Evolutionary conservation across 2,329 filamentous ascomycete species (phyloP), one percentile per base, ranked within the genome.

Genomic region (Colletotrichum sp.): DNA sequence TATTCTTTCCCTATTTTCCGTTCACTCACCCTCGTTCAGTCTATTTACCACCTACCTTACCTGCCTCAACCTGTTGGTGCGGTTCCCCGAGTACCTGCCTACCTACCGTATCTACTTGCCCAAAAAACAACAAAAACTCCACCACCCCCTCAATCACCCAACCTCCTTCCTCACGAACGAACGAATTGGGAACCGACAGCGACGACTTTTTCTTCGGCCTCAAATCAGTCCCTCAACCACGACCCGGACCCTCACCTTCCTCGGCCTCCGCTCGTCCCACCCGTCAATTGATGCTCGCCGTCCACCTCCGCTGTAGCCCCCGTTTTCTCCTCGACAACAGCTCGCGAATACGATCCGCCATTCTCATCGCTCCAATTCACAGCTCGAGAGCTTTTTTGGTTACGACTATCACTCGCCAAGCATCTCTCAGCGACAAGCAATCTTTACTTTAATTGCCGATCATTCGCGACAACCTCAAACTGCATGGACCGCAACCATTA

Each of bases 321-420:
- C 68, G 22, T 18, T 52, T 65, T 44, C 3, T 34, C 16, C 18
- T 24, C 65, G 18, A 69, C 73, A 44, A 63, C 69, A 70, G 16
- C 60, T 69, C 28, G 52, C 57, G 18, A 28, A 67, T 16, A 26
- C 73, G 30, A 68, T 22, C 59, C 48, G 2, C 12, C 36, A 62
- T 72, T 57, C 48, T 36, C 30, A 30, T 65, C 7, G 72, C 73
- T 72, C 66, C 77, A 79, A 77, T 79, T 77, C 75, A 78, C 78
- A 73, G 74, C 75, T 78, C 48, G 67, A 78, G 79, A 80, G 76
- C 57, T 32, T 71, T 80, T 84, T 83, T 82, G 81, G 81, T 81
- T 83, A 83, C 81, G 77, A 80, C 80, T 79, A 78, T 81, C 75
- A 78, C 76, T 76, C 76, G 75, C 75, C 77, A 72, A 83, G 77